phyloP scores from a whole-genome alignment of 192 early-diverging fungal species.

The Podochytrium sp. region DNA sequence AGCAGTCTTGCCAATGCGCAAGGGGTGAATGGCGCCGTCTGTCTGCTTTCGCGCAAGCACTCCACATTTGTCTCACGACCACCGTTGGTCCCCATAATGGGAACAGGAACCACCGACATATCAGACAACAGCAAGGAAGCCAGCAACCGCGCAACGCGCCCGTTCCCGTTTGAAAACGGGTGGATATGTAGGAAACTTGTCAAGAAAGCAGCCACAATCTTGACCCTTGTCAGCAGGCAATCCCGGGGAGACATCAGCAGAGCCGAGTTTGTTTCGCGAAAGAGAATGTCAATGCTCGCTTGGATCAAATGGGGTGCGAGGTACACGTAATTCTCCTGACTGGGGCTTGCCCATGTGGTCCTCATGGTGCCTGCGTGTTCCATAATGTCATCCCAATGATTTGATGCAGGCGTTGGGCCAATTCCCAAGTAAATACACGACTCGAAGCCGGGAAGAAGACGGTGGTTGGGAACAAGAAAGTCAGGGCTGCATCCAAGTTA shows the following conservation, averaged over 20 bases:
- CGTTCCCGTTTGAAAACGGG: slow-evolving; percentile 5
- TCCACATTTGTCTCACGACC: not conserved
- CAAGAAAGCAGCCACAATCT: not conserved
- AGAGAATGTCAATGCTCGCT: not conserved
- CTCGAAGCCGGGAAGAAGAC: not conserved
- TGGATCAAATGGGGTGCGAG: not conserved
- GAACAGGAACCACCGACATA: not conserved
- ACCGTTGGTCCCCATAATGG: not conserved
- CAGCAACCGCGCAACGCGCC: not conserved
- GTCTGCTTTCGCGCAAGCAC: not conserved
- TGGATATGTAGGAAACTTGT: slow-evolving; percentile 1
- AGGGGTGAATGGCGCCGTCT: not conserved
- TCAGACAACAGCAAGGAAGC: not conserved
- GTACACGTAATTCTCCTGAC: not conserved
- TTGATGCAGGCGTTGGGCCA: not conserved
- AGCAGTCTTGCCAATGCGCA: not conserved
- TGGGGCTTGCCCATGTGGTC: not conserved
- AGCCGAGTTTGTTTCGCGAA: not conserved
- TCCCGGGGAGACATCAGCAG: not conserved
- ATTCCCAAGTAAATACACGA: not conserved
- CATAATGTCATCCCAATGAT: not conserved
- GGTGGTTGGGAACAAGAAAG: not conserved
- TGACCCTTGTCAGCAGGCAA: not conserved
- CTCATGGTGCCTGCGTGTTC: not conserved
- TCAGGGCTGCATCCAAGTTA: not conserved